Percentiles rank a stretch among this genome's conserved stretches.
Conservation (phyloP, 116 monocot genomes). For the Zostera marina region DNA sequence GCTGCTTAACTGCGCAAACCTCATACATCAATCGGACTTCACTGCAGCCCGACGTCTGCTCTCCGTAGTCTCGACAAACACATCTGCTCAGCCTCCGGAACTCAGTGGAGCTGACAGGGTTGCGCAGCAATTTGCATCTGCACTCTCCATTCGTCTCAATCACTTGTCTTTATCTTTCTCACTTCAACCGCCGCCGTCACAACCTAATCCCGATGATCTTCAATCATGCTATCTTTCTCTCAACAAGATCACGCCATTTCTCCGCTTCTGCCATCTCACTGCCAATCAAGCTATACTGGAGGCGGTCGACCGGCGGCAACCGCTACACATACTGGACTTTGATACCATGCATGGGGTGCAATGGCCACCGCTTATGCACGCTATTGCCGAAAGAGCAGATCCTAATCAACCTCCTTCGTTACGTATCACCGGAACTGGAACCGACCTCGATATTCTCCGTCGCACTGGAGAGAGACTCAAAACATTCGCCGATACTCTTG, state of each 20-base stretch:
- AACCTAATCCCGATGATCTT: slow-evolving; percentile 5
- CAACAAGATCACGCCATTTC: slow-evolving; percentile 81
- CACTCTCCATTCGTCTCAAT: slow-evolving; percentile 49
- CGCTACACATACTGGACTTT: slow-evolving; percentile 76
- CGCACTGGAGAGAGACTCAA: slow-evolving; percentile 67
- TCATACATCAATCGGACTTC: slow-evolving; percentile 36
- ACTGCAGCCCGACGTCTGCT: slow-evolving; percentile 29
- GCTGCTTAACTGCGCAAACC: slow-evolving; percentile 64
- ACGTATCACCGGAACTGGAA: slow-evolving; percentile 71
- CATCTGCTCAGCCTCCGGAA: slow-evolving; percentile 45
- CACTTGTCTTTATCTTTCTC: slow-evolving; percentile 7
- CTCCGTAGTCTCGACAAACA: slow-evolving; percentile 34
- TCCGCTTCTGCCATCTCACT: slow-evolving; percentile 89
- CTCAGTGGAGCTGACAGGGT: no score
- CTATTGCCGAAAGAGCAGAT: slow-evolving; percentile 54
- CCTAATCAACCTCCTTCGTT: slow-evolving; percentile 44
- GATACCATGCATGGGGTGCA: slow-evolving; percentile 78
- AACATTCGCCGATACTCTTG: slow-evolving; percentile 51
- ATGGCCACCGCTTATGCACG: slow-evolving; percentile 90
- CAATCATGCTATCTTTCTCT: slow-evolving; percentile 59
- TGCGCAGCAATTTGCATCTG: slow-evolving; percentile 56
- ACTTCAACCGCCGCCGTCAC: slow-evolving; percentile 1
- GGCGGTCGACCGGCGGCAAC: slow-evolving; percentile 31
- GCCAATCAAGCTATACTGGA: slow-evolving; percentile 98
- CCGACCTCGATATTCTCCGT: slow-evolving; percentile 39